These are phyloP conservation scores for Fusarium sp. DNA, from an alignment of 2,329 filamentous ascomycete species.

Conservation along the genomic window DNA sequence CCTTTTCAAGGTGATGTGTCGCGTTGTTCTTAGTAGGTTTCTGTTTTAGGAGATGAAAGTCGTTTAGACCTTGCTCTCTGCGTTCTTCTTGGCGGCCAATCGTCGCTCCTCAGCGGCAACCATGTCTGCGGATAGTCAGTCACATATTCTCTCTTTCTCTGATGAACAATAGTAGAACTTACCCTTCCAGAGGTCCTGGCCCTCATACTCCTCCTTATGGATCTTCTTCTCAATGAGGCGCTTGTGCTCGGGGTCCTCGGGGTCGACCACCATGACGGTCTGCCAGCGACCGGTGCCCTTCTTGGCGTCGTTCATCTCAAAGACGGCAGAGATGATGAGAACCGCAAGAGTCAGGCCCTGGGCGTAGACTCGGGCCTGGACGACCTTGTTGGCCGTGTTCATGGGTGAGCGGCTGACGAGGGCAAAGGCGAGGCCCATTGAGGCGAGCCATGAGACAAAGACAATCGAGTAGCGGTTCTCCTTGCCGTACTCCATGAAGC, in stretches of 20 bases:
- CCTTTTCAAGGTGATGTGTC: slow-evolving; percentile 9
- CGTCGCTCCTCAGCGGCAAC: slow-evolving; percentile 80
- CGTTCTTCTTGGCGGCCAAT: slow-evolving; percentile 55
- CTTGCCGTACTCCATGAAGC: slow-evolving; percentile 76
- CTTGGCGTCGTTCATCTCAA: slow-evolving; percentile 83
- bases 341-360: slow-evolving; percentile 89
- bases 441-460: slow-evolving; percentile 81
- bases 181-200: slow-evolving; percentile 95
- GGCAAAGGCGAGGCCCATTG: slow-evolving; percentile 78
- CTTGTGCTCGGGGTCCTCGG: slow-evolving; percentile 84
- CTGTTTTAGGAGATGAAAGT: background rate
- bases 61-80: slow-evolving; percentile 40
- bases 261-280: slow-evolving; percentile 83
- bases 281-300: slow-evolving; percentile 83
- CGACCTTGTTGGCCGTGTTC: slow-evolving; percentile 83
- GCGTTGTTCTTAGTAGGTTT: background rate
- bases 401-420: slow-evolving; percentile 82
- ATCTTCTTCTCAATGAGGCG: slow-evolving; percentile 86
- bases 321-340: slow-evolving; percentile 81
- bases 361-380: slow-evolving; percentile 94
- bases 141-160: background rate
- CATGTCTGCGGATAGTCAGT: slow-evolving; percentile 69
- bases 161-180: slow-evolving; percentile 45
- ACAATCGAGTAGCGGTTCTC: slow-evolving; percentile 90
- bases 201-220: slow-evolving; percentile 86